Evolutionary conservation across 148 eudicot species (phyloP).

Genomic region (Cornus suecica): DNA sequence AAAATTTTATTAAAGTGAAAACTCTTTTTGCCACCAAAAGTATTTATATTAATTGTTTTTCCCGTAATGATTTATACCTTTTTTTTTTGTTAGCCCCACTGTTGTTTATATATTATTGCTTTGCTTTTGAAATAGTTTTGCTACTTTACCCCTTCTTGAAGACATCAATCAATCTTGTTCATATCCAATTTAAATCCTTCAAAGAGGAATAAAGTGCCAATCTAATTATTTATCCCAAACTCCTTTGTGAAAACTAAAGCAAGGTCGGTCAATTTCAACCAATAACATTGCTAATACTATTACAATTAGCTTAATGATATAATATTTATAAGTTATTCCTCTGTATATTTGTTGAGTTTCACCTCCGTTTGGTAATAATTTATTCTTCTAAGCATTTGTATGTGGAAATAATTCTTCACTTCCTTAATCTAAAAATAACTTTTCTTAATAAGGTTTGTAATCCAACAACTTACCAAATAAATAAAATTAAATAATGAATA

Average conservation of each 20-base stretch:
- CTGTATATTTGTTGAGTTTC: too few relatives aligned
- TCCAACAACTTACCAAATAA: too few relatives aligned
- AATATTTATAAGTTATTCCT: too few relatives aligned
- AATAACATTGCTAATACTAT: too few relatives aligned
- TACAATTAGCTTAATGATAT: too few relatives aligned
- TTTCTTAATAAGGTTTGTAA: too few relatives aligned
- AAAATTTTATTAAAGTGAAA: background rate
- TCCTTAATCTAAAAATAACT: too few relatives aligned
- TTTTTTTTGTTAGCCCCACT: background rate
- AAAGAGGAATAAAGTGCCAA: background rate
- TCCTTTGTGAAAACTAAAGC: background rate
- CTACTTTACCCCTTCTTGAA: background rate
- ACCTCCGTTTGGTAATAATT: too few relatives aligned
- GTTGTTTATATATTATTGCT: background rate
- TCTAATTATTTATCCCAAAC: too few relatives aligned
- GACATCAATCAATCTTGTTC: background rate
- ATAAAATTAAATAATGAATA: too few relatives aligned
- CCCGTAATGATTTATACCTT: background rate
- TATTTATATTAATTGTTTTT: background rate
- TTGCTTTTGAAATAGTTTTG: slow-evolving; percentile 1
- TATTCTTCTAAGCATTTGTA: too few relatives aligned
- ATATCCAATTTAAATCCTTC: background rate
- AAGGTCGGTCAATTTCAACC: background rate
- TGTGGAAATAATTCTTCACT: too few relatives aligned
- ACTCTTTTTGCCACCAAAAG: background rate